Conservation (phyloP, 352 stramenopile species). For the Pythium phragmitis region DNA sequence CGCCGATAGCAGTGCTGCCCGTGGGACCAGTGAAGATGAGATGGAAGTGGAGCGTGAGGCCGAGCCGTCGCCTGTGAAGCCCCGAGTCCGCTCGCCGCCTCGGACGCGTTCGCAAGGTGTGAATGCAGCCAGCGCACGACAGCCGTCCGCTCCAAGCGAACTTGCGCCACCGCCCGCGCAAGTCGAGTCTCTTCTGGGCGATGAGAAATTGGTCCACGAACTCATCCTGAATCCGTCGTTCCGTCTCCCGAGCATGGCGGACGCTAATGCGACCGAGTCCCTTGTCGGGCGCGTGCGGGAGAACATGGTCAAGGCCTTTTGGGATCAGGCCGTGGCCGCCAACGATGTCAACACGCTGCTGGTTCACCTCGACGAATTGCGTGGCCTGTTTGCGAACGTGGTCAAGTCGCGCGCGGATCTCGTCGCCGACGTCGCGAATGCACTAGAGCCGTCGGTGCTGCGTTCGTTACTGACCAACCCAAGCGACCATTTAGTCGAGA, state of each 20-base stretch:
- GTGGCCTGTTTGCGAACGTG: conserved; percentile 33
- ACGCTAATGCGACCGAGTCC: conserved; percentile 15
- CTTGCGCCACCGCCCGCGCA: conserved; percentile 24
- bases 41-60: conserved; percentile 26
- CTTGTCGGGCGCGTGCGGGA: conserved; percentile 42
- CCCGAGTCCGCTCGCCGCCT: neutral
- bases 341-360: conserved; percentile 55
- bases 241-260: conserved; percentile 26
- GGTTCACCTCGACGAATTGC: conserved; percentile 50
- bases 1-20: neutral
- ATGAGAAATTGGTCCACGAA: conserved; percentile 67
- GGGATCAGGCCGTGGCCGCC: conserved; percentile 50
- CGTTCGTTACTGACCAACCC: conserved; percentile 39
- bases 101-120: neutral
- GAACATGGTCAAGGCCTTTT: conserved; percentile 68
- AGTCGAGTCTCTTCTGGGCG: conserved; percentile 46
- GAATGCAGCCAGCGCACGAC: neutral
- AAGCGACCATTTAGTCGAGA: conserved; percentile 26
- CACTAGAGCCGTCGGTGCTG: conserved; percentile 35
- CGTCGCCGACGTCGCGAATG: conserved; percentile 38
- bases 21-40: conserved; percentile 14
- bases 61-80: conserved; percentile 22
- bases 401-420: conserved; percentile 31
- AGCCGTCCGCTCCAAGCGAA: neutral
- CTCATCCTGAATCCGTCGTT: conserved; percentile 73